Conservation (phyloP, 75 land plant species). For the Azolla pinnata region DNA sequence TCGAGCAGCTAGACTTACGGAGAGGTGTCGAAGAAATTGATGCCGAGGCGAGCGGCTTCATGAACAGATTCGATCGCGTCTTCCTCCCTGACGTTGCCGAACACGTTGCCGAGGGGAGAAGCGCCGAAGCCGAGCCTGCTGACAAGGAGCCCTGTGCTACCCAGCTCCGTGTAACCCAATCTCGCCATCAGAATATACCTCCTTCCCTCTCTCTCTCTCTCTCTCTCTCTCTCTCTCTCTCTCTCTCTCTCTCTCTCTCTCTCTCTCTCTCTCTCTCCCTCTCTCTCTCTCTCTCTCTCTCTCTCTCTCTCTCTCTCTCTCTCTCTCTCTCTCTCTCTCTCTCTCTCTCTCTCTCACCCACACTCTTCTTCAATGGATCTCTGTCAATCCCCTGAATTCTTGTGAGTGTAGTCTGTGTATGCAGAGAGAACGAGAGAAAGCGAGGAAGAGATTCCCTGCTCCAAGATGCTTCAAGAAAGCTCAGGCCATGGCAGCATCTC, state of each 20-base stretch:
- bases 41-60: conserved; percentile 59
- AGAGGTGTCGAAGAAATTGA: conserved; percentile 97
- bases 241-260: not conserved
- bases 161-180: conserved; percentile 42
- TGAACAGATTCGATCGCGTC: conserved; percentile 73
- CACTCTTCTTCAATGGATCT: not conserved
- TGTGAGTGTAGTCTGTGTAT: not conserved
- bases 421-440: not conserved
- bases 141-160: conserved; percentile 68
- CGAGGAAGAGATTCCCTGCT: not conserved
- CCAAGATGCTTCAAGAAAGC: too few relatives aligned
- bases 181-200: not conserved
- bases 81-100: conserved; percentile 57
- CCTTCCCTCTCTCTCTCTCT: not conserved
- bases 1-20: conserved; percentile 39
- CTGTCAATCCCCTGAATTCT: not conserved
- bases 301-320: not conserved
- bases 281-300: not conserved
- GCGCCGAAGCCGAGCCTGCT: conserved; percentile 88
- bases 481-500: too few relatives aligned
- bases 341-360: not conserved
- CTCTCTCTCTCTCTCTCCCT: not conserved
- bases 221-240: not conserved
- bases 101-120: conserved; percentile 88
- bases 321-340: conserved; percentile 1